These are phyloP conservation scores for Camellia lanceoleosa DNA, from an alignment of 148 eudicot genomes.

Conservation along the genomic window DNA sequence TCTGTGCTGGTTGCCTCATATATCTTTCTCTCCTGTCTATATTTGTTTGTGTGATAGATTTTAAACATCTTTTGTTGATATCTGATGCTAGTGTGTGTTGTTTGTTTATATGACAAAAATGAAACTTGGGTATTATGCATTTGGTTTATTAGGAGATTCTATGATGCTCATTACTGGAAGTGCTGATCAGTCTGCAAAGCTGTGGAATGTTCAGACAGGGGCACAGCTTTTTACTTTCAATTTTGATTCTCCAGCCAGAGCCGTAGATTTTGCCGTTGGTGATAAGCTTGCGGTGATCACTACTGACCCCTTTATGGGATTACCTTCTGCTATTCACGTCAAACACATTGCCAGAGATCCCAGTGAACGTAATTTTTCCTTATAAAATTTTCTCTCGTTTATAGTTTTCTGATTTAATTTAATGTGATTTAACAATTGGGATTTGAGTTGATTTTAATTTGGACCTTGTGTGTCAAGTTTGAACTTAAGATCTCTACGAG, in stretches of 20 bases:
- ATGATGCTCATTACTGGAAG: conserved; percentile 78
- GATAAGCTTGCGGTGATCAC: conserved; percentile 84
- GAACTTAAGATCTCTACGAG: conserved; percentile 1
- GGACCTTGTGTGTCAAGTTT: not conserved
- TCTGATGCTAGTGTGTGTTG: not conserved
- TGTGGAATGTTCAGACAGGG: conserved; percentile 81
- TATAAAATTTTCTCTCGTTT: not conserved
- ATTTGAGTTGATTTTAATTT: not conserved
- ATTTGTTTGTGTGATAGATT: not conserved
- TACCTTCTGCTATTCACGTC: conserved; percentile 79
- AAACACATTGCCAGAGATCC: conserved; percentile 65
- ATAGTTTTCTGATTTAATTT: not conserved
- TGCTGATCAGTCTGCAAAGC: conserved; percentile 88
- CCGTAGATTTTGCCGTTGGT: conserved; percentile 75
- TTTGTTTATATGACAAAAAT: not conserved
- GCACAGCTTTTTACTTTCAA: conserved; percentile 56
- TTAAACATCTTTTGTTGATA: not conserved
- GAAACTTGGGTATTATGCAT: not conserved
- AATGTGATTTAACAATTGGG: not conserved
- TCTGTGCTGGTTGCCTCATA: not conserved
- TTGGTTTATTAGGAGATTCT: conserved; percentile 65
- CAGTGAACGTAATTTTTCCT: conserved; percentile 53
- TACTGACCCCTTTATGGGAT: conserved; percentile 81
- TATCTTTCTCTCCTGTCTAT: too few relatives aligned
- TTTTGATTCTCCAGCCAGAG: conserved; percentile 80